phyloP scores from a whole-genome alignment of 2,329 filamentous ascomycete species.

The Colletotrichum brevisporum region DNA sequence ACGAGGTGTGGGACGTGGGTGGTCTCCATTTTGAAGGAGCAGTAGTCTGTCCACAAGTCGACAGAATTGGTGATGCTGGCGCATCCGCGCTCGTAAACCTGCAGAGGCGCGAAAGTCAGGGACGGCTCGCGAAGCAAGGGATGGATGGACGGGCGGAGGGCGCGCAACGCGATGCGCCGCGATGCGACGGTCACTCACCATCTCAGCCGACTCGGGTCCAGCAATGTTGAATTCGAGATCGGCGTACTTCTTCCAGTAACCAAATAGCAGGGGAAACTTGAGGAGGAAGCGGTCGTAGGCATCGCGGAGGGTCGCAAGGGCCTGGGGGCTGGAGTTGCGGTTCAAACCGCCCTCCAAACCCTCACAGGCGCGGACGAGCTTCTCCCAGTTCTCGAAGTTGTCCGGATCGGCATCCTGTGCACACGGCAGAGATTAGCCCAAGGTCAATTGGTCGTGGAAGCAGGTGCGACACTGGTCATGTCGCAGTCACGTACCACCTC shows the following conservation, averaged over 20 bases:
- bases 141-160: conserved; percentile 1
- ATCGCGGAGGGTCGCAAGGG: conserved; percentile 87
- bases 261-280: conserved; percentile 95
- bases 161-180: conserved; percentile 7
- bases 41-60: conserved; percentile 98
- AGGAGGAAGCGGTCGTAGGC: conserved; percentile 93
- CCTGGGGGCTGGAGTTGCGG: conserved; percentile 95
- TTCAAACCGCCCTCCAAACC: conserved; percentile 92
- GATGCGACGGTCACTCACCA: conserved; percentile 71
- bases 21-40: conserved; percentile 97
- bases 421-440: conserved; percentile 3
- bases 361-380: conserved; percentile 86
- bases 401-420: conserved; percentile 79
- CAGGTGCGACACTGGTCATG: conserved; percentile 6
- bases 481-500: conserved; percentile 77
- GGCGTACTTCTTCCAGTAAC: conserved; percentile 99
- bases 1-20: conserved; percentile 95
- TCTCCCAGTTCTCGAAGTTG: conserved; percentile 96
- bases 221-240: conserved; percentile 97
- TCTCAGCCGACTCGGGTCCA: conserved; percentile 95
- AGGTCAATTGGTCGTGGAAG: conserved; percentile 7
- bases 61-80: conserved; percentile 94
- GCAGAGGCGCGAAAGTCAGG: conserved; percentile 27
- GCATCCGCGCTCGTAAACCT: conserved; percentile 96
- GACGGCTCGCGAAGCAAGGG: conserved; percentile 22